A percentile compares a stretch with the other conserved stretches of the same genome.
phyloP scores from a whole-genome alignment of 768 basidiomycete species.

The Tulasnella calospora region DNA sequence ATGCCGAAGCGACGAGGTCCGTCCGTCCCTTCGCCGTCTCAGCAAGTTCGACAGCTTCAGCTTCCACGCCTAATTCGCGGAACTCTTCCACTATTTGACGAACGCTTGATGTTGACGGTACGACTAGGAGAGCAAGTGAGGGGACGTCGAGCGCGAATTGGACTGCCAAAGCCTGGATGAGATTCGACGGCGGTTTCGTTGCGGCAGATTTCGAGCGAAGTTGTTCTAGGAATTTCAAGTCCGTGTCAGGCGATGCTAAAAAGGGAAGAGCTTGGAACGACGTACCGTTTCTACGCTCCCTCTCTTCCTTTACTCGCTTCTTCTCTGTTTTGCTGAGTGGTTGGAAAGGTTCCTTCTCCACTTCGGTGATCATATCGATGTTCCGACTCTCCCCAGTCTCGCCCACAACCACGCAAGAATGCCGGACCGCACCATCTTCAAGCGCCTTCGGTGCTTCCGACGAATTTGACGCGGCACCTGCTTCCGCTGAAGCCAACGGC shows the following conservation, averaged over 20 bases:
- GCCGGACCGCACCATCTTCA: neutral
- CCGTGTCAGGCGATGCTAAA: neutral
- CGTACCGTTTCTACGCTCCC: neutral
- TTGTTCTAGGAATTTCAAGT: neutral
- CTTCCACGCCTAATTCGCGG: slow-evolving; percentile 12
- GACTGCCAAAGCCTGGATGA: slow-evolving; percentile 11
- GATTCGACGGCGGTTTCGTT: neutral
- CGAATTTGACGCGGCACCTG: neutral
- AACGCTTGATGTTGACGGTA: slow-evolving; percentile 13
- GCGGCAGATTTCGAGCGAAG: neutral
- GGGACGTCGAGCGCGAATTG: slow-evolving; percentile 21
- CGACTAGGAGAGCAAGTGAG: slow-evolving; percentile 19
- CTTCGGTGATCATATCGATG: slow-evolving; percentile 20
- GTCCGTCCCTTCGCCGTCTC: slow-evolving; percentile 2
- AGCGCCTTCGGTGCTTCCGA: neutral
- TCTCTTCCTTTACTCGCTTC: neutral
- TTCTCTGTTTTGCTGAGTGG: slow-evolving; percentile 4
- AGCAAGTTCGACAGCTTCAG: neutral
- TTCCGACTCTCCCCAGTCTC: slow-evolving; percentile 9
- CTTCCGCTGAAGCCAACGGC: neutral
- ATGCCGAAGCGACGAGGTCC: neutral
- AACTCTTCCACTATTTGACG: slow-evolving; percentile 3
- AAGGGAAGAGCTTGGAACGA: neutral
- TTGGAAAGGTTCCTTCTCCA: slow-evolving; percentile 9
- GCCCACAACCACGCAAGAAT: slow-evolving; percentile 16